Evolutionary conservation across 495 filamentous ascomycete genomes (phyloP).

Genomic region (Cladorrhinum samala): DNA sequence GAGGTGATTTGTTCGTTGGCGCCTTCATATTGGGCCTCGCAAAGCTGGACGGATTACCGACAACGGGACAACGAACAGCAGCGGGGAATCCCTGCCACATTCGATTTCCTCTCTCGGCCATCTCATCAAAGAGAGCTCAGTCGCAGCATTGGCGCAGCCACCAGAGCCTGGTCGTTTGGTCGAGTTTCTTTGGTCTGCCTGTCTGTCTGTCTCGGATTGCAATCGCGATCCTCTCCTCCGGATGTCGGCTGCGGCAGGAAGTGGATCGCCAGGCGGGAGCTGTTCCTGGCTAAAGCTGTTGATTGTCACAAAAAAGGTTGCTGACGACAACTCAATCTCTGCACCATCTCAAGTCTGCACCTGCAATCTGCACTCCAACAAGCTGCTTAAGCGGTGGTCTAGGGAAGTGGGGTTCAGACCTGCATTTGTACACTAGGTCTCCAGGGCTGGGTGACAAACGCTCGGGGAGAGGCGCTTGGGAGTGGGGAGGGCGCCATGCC

Average conservation of each 20-base stretch:
- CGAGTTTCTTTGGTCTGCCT: background rate
- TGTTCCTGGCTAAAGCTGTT: background rate
- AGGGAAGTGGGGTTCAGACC: too few relatives aligned
- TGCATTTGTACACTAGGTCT: too few relatives aligned
- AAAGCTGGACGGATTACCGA: slow-evolving; percentile 2
- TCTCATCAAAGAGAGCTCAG: background rate
- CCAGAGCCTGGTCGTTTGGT: background rate
- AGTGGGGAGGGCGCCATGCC: too few relatives aligned
- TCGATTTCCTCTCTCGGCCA: background rate
- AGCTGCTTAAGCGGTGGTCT: too few relatives aligned
- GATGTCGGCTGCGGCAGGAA: background rate
- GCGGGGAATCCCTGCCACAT: background rate
- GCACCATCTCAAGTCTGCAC: background rate
- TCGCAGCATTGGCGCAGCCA: background rate
- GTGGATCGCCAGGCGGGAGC: too few relatives aligned
- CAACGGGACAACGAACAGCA: background rate
- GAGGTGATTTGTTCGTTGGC: too few relatives aligned
- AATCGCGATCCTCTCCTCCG: too few relatives aligned
- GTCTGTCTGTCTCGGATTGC: background rate
- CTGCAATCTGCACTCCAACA: background rate
- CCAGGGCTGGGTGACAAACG: background rate
- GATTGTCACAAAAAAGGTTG: background rate
- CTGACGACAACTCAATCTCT: background rate
- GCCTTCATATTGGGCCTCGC: background rate
- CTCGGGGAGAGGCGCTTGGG: too few relatives aligned